Evolutionary conservation across 2,329 filamentous ascomycete species (phyloP).

Genomic region (Talaromyces sp.): DNA sequence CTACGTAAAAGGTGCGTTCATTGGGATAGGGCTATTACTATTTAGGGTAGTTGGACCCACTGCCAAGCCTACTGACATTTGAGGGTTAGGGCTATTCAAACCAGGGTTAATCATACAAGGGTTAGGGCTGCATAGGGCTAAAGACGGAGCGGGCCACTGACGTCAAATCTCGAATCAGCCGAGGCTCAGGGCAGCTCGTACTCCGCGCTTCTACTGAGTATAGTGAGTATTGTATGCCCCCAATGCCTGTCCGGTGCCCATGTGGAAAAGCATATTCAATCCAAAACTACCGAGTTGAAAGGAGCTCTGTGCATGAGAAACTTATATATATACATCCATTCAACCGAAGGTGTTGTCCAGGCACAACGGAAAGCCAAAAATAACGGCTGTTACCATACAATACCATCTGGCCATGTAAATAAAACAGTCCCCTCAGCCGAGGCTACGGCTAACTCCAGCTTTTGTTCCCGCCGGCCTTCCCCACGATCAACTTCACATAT

Average conservation of each 20-base stretch:
- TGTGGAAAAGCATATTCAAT: not conserved
- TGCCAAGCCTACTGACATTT: no score
- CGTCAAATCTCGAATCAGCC: slow-evolving; percentile 2
- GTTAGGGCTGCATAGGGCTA: not conserved
- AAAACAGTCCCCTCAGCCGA: not conserved
- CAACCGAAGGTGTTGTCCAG: not conserved
- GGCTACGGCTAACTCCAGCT: slow-evolving; percentile 8
- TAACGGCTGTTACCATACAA: not conserved
- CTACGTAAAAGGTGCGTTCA: no score
- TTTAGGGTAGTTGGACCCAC: no score
- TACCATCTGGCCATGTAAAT: not conserved
- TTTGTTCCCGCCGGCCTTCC: not conserved
- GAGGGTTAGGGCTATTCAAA: no score
- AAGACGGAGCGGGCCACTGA: not conserved
- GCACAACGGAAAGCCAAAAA: not conserved
- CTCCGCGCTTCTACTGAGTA: no score
- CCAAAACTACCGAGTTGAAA: not conserved
- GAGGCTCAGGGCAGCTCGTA: not conserved
- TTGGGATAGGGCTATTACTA: no score
- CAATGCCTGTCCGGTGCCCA: no score
- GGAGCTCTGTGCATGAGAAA: not conserved
- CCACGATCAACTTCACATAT: not conserved
- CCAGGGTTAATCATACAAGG: not conserved
- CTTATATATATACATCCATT: not conserved
- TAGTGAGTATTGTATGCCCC: no score